These are phyloP conservation scores for Dactylellina haptotyla DNA, from an alignment of 2,329 filamentous ascomycete genomes.

Conservation along the genomic window DNA sequence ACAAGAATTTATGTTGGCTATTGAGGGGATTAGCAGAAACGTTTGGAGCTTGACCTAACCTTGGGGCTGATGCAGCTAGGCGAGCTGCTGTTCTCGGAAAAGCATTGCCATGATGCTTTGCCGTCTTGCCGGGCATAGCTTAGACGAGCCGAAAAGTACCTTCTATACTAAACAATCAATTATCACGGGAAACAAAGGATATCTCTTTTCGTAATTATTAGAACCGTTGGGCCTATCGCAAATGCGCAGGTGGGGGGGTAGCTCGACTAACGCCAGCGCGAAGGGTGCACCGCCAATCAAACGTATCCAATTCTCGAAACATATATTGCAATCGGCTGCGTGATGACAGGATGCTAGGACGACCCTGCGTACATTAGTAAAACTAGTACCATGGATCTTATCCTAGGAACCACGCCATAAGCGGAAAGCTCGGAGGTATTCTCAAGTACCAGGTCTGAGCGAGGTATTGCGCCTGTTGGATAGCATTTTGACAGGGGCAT, in stretches of 20 bases:
- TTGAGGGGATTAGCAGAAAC: background rate
- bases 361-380: conserved; percentile 24
- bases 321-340: background rate
- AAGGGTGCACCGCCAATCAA: too few species aligned
- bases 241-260: too few species aligned
- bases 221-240: too few species aligned
- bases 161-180: too few species aligned
- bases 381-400: conserved; percentile 39
- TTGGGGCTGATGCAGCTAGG: background rate
- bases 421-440: conserved; percentile 18
- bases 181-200: too few species aligned
- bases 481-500: conserved; percentile 25
- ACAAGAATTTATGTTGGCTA: conserved; percentile 23
- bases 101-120: background rate
- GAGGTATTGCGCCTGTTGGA: conserved; percentile 8
- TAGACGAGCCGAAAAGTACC: too few species aligned
- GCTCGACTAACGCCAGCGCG: too few species aligned
- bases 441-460: conserved; percentile 8
- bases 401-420: conserved; percentile 23
- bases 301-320: background rate
- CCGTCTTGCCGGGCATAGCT: too few species aligned
- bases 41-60: background rate
- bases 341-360: conserved; percentile 25
- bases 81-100: background rate
- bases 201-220: too few species aligned